Percentiles rank a stretch among this genome's conserved stretches.
These are phyloP conservation scores for Delonix regia DNA, from an alignment of 306 rosid genomes.

Conservation along the genomic window DNA sequence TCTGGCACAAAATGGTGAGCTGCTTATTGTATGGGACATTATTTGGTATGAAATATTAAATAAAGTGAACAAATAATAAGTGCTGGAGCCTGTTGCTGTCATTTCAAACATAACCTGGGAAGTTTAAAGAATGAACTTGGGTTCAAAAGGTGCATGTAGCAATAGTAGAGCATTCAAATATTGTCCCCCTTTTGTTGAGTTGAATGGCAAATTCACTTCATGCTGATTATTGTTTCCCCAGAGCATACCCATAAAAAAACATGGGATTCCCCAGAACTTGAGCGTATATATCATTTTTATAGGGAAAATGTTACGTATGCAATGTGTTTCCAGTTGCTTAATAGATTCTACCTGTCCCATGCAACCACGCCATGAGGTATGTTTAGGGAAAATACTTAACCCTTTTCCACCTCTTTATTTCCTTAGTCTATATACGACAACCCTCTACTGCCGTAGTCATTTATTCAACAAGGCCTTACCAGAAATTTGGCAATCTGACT, in stretches of 20 bases:
- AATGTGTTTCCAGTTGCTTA: neutral
- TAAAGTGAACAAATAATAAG: neutral
- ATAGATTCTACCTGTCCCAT: too few species aligned
- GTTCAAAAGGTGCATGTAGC: neutral
- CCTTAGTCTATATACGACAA: neutral
- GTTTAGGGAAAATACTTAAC: neutral
- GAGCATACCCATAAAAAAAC: too few species aligned
- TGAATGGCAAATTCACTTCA: neutral
- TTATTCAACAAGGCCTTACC: neutral
- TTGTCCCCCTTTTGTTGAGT: neutral
- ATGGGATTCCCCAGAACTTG: neutral
- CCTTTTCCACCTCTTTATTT: neutral
- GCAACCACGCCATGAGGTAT: too few species aligned
- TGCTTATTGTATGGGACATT: neutral
- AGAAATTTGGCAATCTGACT: neutral
- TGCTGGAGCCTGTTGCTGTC: neutral
- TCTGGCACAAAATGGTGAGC: constrained; percentile 73
- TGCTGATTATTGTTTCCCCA: neutral
- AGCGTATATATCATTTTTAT: too few species aligned
- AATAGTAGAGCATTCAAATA: neutral
- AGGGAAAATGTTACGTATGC: neutral
- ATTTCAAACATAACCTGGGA: neutral
- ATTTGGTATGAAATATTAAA: neutral
- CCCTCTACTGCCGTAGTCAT: neutral
- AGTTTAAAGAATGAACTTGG: neutral